phyloP scores from a whole-genome alignment of 495 filamentous ascomycete species.

The Neurospora sp. region DNA sequence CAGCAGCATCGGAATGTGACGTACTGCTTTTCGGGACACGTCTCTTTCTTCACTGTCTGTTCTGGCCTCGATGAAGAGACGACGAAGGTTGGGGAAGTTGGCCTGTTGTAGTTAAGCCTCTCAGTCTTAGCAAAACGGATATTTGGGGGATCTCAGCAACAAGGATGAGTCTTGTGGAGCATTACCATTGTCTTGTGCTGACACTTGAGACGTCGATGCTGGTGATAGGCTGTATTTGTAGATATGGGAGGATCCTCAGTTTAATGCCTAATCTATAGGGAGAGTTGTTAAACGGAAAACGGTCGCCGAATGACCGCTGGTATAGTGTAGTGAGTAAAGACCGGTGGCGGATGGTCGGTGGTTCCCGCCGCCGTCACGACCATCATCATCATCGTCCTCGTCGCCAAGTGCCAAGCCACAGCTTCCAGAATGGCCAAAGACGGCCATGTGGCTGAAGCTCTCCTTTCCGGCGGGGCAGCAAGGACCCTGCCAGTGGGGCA shows the following conservation, averaged over 20 bases:
- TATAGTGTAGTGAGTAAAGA: not conserved
- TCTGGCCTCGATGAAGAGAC: conserved; percentile 90
- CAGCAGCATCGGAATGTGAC: conserved; percentile 15
- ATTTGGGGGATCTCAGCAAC: not conserved
- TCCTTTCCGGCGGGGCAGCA: not conserved
- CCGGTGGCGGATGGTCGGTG: not conserved
- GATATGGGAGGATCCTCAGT: not conserved
- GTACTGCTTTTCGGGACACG: conserved; percentile 85
- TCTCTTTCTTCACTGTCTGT: conserved; percentile 91
- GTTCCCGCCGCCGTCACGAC: not conserved
- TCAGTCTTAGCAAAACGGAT: not conserved
- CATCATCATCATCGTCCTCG: not conserved
- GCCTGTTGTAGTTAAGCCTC: conserved; percentile 37
- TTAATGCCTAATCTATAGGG: not conserved
- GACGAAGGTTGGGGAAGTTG: conserved; percentile 87
- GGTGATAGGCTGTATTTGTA: not conserved
- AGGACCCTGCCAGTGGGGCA: not conserved
- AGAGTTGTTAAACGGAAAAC: not conserved
- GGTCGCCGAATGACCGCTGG: not conserved
- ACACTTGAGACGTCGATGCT: not conserved
- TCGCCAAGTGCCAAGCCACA: not conserved
- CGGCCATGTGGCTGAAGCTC: conserved; percentile 15
- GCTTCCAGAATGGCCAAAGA: not conserved
- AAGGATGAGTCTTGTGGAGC: no score
- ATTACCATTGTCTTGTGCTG: not conserved